Percentiles rank a stretch among this genome's conserved stretches.
Conservation (phyloP, 352 stramenopile species). For the Phytophthora quininea region DNA sequence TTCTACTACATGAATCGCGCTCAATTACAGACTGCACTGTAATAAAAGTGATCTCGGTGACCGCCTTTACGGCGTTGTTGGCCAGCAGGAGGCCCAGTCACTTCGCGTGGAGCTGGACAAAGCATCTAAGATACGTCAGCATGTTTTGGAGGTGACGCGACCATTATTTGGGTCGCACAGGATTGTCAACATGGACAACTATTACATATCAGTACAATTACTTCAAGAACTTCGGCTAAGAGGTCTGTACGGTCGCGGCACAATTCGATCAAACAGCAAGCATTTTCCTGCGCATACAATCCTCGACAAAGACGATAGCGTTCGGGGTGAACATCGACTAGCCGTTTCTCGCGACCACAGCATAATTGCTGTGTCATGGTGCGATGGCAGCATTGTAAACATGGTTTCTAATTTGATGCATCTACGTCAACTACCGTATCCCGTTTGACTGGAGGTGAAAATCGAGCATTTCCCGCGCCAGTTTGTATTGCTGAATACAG, state of each 20-base stretch:
- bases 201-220: slow-evolving; percentile 34
- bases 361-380: slow-evolving; percentile 25
- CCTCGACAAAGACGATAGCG: slow-evolving; percentile 7
- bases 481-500: not conserved
- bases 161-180: slow-evolving; percentile 16
- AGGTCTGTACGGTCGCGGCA: slow-evolving; percentile 20
- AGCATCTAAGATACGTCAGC: slow-evolving; percentile 7
- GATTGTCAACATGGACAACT: slow-evolving; percentile 38
- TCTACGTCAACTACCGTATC: slow-evolving; percentile 20
- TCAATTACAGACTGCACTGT: slow-evolving; percentile 32
- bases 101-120: not conserved
- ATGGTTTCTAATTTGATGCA: slow-evolving; percentile 25
- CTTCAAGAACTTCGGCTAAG: slow-evolving; percentile 21
- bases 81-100: not conserved
- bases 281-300: slow-evolving; percentile 22
- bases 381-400: slow-evolving; percentile 19
- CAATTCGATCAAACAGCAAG: slow-evolving; percentile 14
- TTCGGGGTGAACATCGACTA: slow-evolving; percentile 3
- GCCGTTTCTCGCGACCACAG: slow-evolving; percentile 7
- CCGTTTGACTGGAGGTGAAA: slow-evolving; percentile 1
- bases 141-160: slow-evolving; percentile 27
- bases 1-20: slow-evolving; percentile 22
- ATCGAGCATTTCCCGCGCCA: not conserved
- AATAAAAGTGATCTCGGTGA: slow-evolving; percentile 19
- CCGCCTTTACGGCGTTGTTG: slow-evolving; percentile 14